These are phyloP conservation scores for Aspergillus bertholletiae DNA, from an alignment of 495 filamentous ascomycete genomes.

Conservation along the genomic window DNA sequence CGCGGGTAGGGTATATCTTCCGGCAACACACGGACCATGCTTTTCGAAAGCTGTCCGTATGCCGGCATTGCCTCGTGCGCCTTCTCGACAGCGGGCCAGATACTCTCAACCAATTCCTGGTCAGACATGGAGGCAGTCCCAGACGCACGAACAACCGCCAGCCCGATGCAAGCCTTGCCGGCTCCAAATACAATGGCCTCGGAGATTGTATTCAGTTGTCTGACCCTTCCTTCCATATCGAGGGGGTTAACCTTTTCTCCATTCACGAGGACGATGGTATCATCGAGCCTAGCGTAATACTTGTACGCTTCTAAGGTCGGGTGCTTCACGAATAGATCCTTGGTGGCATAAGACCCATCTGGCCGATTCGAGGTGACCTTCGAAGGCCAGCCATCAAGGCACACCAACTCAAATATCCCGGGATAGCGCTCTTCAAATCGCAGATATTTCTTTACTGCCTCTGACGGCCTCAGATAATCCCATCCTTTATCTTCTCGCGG, in stretches of 20 bases:
- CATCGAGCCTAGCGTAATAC: conserved; percentile 57
- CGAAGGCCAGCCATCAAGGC: conserved; percentile 58
- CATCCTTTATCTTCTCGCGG: conserved; percentile 54
- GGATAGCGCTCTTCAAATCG: conserved; percentile 53
- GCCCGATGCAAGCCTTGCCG: conserved; percentile 33
- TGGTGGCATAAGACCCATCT: conserved; percentile 34
- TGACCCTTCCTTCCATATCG: conserved; percentile 50
- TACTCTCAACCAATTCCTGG: conserved; percentile 45
- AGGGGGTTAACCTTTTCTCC: conserved; percentile 69
- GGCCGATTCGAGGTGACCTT: conserved; percentile 58
- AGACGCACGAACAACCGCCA: conserved; percentile 46
- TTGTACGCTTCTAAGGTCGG: conserved; percentile 51
- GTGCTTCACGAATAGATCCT: conserved; percentile 52
- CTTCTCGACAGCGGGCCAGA: conserved; percentile 50
- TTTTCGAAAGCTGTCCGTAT: conserved; percentile 51
- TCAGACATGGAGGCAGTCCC: conserved; percentile 33
- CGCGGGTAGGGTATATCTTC: conserved; percentile 43
- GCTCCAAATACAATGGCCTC: conserved; percentile 41
- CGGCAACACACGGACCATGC: conserved; percentile 47
- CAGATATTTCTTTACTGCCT: conserved; percentile 33
- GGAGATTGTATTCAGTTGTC: conserved; percentile 30
- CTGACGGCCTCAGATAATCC: conserved; percentile 56
- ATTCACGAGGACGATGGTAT: conserved; percentile 59
- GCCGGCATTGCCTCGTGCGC: conserved; percentile 45
- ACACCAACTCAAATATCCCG: conserved; percentile 56